Evolutionary conservation across 345 rosid species (phyloP), one percentile per base, ranked within the genome.

Genomic region (Citrus unshiu): DNA sequence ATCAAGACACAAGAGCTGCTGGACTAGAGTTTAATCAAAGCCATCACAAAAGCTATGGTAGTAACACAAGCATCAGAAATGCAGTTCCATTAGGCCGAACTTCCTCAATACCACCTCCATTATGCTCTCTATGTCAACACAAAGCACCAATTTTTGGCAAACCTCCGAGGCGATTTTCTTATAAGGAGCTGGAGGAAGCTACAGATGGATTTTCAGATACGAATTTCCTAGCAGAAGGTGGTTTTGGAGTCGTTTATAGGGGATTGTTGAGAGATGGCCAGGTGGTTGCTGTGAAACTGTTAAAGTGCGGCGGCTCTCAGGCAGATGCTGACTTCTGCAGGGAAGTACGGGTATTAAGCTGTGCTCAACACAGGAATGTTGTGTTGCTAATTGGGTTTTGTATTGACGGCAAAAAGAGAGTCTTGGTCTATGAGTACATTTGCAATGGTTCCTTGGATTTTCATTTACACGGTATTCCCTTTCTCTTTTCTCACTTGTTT

Each of bases 331-430:
- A 90, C 84, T 92, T 92, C 84, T 85, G 87, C 80, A 83, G 93
- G 84, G 96, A 92, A 81, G 92, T 92, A 14, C 83, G 86, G 79
- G 84, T 92, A 51, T 85, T 92, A 86, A 92, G 93, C 85, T 92
- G 93, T 35, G 96, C 93, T 1, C 96, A 89, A 54, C 96, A 92
- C 79, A 88, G 91, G 81, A 92, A 92, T 82, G 93, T 92, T 46
- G 93, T 90, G 51, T 77, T 90, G 88, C 80, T 92, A 30, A 90
- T 86, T 46, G 96, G 96, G 9, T 90, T 86, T 81, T 92, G 91
- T 68, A 77, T 85, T 66, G 93, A 89, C 78, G 82, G 83, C 69
- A 84, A 83, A 75, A 85, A 79, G 69, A 87, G 90, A 87, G 83
- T 88, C 30, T 78, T 92, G 84, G 92, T 92, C 66, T 90, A 89